phyloP scores from a whole-genome alignment of 2,329 filamentous ascomycete species.

The Lojkania enalia region DNA sequence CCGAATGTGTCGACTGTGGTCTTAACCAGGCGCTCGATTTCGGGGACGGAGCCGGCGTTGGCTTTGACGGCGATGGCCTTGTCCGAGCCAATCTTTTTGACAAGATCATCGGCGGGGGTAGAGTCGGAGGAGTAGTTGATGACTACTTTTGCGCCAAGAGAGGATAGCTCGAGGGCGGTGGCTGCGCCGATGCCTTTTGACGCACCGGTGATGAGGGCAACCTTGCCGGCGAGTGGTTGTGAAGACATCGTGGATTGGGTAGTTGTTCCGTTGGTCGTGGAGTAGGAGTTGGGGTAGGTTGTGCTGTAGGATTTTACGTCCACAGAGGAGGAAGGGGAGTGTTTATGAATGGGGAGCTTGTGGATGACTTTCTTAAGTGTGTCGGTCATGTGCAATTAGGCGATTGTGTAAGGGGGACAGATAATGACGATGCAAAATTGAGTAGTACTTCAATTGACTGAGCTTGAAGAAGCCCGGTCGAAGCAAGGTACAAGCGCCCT shows the following conservation, averaged over 20 bases:
- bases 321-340: not conserved
- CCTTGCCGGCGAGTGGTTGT: slow-evolving; percentile 28
- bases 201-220: slow-evolving; percentile 35
- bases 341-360: not conserved
- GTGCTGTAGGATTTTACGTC: too few species aligned
- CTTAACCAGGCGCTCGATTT: slow-evolving; percentile 54
- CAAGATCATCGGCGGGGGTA: slow-evolving; percentile 58
- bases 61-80: slow-evolving; percentile 60
- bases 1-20: slow-evolving; percentile 43
- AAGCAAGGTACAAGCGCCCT: too few species aligned
- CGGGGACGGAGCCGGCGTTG: slow-evolving; percentile 53
- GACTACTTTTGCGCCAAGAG: slow-evolving; percentile 49
- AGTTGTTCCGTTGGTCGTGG: not conserved
- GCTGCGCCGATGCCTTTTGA: slow-evolving; percentile 37
- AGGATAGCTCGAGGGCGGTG: slow-evolving; percentile 43
- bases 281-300: not conserved
- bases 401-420: too few species aligned
- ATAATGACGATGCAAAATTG: too few species aligned
- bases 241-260: slow-evolving; percentile 20
- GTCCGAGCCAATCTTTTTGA: slow-evolving; percentile 51
- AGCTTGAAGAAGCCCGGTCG: too few species aligned
- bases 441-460: too few species aligned
- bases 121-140: slow-evolving; percentile 62
- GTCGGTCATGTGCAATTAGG: not conserved
- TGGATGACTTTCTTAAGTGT: not conserved